Evolutionary conservation across 176 grass and related monocot genomes (phyloP), one percentile per base, ranked within the genome.

Genomic region (Zoysia japonica): DNA sequence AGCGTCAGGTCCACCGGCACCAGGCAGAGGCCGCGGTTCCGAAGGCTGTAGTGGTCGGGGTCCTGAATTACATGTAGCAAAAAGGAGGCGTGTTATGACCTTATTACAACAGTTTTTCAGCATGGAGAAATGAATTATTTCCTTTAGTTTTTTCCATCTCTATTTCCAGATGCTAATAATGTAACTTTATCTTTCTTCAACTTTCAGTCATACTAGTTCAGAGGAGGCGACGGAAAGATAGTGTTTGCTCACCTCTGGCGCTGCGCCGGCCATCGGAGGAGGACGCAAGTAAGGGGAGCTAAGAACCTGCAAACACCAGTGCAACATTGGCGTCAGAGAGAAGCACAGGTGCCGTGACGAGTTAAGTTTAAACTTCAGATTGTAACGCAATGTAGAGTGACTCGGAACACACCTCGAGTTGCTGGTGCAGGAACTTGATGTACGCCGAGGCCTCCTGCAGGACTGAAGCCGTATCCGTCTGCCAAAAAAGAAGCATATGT

Each of bases 391-490:
- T 39, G 19, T 4, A 13, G 2, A 12, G 38, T 4, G 11, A 69
- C 9, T 2, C 17, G 83, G 28, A 68, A 50, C 4, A 47, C 4
- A 97, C 96, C 96, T 98, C 80, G 72, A 98, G 86, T 40, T 98
- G 96, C 75, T 98, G 90, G 84, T 98, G 96, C 70, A 98, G 54
- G 80, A 98, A 98, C 67, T 91, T 93, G 80, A 98, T 94, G 68
- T 98, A 98, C 5, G 77, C 96, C 36, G 92, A 90, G 1, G 96
- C 92, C 68, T 98, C 96, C 74, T 90, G 79, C 65, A 98, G 90
- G 78, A 98, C 96, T 13, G 96, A 98, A 35, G 96, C 92, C 7
- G 96, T 98, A 41, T 98, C 96, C 62, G 96, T 90, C 96, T 98
- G 88, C 83, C 68, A 39, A 48, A 39, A 48, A 79, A 78, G 9